Evolutionary conservation across 768 basidiomycete species (phyloP), one percentile per base, ranked within the genome.

Genomic region (Erythrobasidium yunnanense): DNA sequence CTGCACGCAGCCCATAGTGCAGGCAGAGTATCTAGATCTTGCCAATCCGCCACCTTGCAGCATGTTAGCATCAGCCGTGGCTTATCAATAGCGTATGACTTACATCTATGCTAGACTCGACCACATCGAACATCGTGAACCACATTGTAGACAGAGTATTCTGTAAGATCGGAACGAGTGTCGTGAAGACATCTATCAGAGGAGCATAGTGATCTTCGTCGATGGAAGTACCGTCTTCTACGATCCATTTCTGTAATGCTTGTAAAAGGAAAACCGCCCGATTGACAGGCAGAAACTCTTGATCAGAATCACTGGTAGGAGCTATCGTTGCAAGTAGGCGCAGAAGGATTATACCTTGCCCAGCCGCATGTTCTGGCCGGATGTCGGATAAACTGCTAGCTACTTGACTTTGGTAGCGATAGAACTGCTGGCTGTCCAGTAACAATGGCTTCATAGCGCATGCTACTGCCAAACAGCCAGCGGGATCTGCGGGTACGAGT

Each of bases 71-170:
- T 49, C 22, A 54, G 55, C 17, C 33, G 45, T 55, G 17, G 20
- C 33, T 23, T 22, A 22, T 13, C 52, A 60, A 66, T 23, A 47
- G 25, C 25, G 66, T 23, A 29, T 51, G 17, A 71, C 81, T 47
- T 63, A 90, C 90, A 82, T 96, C 92, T 1, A 97, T 79, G 71
- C 87, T 88, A 66, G 80, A 87, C 75, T 93, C 91, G 13, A 93
- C 73, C 17, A 96, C 76, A 73, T 96, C 91, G 74, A 88, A 92
- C 3, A 91, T 83, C 33, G 91, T 82, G 53, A 89, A 87, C 95
- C 95, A 99, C 75, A 97, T 95, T 0, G 81, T 78, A 0, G 93
- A 95, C 15, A 83, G 79, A 1, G 93, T 80, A 72, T 84, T 87
- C 76, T 96, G 90, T 66, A 97, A 76, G 58, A 96, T 86, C 1